Percentiles rank a stretch among this genome's conserved stretches.
phyloP scores from a whole-genome alignment of 306 rosid species.

The Rosa persica region DNA sequence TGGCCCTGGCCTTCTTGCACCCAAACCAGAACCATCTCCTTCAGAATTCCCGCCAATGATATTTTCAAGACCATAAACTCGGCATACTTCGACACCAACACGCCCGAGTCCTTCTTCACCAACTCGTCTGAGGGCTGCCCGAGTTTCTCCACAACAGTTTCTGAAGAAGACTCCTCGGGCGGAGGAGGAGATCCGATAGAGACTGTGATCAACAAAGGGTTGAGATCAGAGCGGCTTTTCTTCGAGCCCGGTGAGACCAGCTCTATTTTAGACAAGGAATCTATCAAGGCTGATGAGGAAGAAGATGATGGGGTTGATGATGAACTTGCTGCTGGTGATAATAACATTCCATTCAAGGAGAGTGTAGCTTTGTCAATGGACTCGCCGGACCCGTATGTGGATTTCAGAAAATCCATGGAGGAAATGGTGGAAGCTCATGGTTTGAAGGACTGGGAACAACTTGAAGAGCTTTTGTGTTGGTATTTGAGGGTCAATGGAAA shows the following conservation, averaged over 20 bases:
- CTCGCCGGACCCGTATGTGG: slow-evolving; percentile 59
- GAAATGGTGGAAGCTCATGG: slow-evolving; percentile 77
- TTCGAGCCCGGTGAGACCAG: slow-evolving; percentile 59
- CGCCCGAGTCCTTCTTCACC: slow-evolving; percentile 32
- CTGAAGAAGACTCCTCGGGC: slow-evolving; percentile 23
- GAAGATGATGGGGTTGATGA: not conserved
- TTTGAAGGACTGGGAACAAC: slow-evolving; percentile 58
- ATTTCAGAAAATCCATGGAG: slow-evolving; percentile 74
- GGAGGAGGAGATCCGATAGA: slow-evolving; percentile 44
- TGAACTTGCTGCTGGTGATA: not conserved
- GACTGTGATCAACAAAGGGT: slow-evolving; percentile 44
- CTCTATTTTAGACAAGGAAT: slow-evolving; percentile 40
- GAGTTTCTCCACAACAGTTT: slow-evolving; percentile 39
- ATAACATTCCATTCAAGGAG: slow-evolving; percentile 43
- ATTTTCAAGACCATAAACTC: slow-evolving; percentile 51
- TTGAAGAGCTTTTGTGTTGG: slow-evolving; percentile 70
- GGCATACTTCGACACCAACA: slow-evolving; percentile 39
- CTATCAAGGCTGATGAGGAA: slow-evolving; percentile 2
- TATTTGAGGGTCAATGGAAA: slow-evolving; percentile 56
- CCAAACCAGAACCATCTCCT: slow-evolving; percentile 77
- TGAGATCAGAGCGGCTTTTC: slow-evolving; percentile 64
- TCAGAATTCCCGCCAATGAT: slow-evolving; percentile 33
- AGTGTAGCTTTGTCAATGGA: slow-evolving; percentile 50
- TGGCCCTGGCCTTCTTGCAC: slow-evolving; percentile 76
- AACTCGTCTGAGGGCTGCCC: slow-evolving; percentile 32